Conservation (phyloP, 257 asterid genomes). For the Cinchona pubescens region DNA sequence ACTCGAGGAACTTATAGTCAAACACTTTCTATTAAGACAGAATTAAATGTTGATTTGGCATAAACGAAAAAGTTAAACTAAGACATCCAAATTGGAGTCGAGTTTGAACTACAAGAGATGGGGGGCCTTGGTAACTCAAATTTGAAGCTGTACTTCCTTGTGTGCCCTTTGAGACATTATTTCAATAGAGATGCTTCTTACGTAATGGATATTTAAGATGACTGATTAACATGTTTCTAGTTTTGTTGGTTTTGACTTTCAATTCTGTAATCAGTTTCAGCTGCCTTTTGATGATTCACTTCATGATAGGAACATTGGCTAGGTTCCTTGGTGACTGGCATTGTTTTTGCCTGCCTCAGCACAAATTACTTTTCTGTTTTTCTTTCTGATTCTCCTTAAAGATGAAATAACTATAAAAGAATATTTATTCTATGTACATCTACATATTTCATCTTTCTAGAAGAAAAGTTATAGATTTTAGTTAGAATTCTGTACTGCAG, state of each 20-base stretch:
- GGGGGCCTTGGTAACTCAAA: too few relatives aligned
- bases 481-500: not conserved
- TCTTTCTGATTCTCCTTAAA: not conserved
- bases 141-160: not conserved
- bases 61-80: not conserved
- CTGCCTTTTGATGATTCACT: not conserved
- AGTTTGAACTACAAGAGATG: not conserved
- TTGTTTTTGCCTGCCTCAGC: not conserved
- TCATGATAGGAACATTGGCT: not conserved
- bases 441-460: too few relatives aligned
- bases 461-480: not conserved
- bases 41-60: not conserved
- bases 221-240: not conserved
- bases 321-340: too few relatives aligned
- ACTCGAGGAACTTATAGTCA: not conserved
- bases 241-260: not conserved
- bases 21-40: not conserved
- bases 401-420: not conserved
- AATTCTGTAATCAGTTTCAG: not conserved
- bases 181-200: not conserved
- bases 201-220: not conserved
- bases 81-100: not conserved
- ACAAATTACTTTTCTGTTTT: not conserved
- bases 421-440: too few relatives aligned
- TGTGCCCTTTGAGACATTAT: too few relatives aligned